Base-by-base conservation (phyloP, 805 yeast genomes). In the Debaryomyces prosopidis region DNA sequence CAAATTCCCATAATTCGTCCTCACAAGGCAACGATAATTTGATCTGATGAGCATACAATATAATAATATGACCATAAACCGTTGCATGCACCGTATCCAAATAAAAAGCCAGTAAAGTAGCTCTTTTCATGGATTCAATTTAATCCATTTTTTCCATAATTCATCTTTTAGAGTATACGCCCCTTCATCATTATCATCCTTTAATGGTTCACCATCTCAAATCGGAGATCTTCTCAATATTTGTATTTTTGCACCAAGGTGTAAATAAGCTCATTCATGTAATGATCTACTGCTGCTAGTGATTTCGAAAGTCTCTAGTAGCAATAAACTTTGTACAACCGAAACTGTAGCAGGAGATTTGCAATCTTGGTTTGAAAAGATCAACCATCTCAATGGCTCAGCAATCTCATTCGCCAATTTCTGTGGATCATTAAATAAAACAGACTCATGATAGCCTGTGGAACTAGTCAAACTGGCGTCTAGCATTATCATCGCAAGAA, bases 201-300 rank as follows among this genome's bases (percentile, higher is more conserved):
- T 65, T 30, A 61, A 54, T 0, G 75, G 75, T 42, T 70, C 75
- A 11, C 76, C 75, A 6, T 75, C 77, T 11, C 71, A 49, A 10
- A 69, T 43, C n/a, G 62, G 62, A 14, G 57, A 48, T 37, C 63
- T 45, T 35, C 64, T 42, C 7, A 60, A 46, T 10, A 63, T 36
- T 43, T 62, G 65, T 14, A 62, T 58, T 46, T 63, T 63, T n/a
- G 94, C 83, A 4, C 94, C 96, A 61, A 88, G 96, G 56, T 88
- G 94, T n/a, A 89, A 68, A 60, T 84, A 89, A 0, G 88, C 84
- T 38, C 96, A 64, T 60, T 87, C 96, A 60, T 88, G 96, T 42
- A 86, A 58, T 32, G 64, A 65, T 49, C 96, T 66, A 31, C 77
- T 75, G 0, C 87, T 69, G 50, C 84, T 80, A 45, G 82, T 74